These are phyloP conservation scores for Sherardia arvensis DNA, from an alignment of 257 asterid species.

Conservation along the genomic window DNA sequence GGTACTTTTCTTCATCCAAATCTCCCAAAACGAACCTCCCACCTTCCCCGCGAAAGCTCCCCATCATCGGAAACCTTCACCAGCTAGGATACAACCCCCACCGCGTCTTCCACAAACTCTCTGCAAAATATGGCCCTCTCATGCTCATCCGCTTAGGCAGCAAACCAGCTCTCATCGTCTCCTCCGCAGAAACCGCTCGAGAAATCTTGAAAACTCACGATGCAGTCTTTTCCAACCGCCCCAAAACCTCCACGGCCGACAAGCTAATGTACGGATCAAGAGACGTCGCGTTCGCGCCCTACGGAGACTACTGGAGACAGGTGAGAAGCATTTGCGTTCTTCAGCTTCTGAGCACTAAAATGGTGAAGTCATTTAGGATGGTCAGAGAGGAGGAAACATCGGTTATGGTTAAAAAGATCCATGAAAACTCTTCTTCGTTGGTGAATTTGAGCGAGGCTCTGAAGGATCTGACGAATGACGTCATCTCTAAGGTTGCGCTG, in stretches of 20 bases:
- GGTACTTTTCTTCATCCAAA: background rate
- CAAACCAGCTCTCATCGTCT: background rate
- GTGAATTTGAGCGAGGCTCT: background rate
- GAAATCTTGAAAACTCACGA: background rate
- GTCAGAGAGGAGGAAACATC: background rate
- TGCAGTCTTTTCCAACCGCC: background rate
- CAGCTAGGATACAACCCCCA: background rate
- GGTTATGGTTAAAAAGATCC: background rate
- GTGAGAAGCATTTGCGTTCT: background rate
- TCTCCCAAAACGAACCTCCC: background rate
- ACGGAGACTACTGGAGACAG: background rate
- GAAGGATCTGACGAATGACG: background rate
- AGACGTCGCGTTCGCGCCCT: background rate
- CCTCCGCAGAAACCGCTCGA: background rate
- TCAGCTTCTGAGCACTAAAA: background rate
- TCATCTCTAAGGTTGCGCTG: background rate
- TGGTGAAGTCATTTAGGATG: background rate
- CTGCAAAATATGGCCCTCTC: background rate
- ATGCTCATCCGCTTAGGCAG: background rate
- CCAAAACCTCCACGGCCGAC: background rate
- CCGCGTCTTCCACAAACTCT: background rate
- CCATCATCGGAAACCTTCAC: background rate
- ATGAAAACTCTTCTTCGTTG: background rate
- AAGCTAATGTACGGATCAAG: background rate
- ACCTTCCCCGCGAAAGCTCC: background rate